Evolutionary conservation across 345 rosid species (phyloP), one percentile per base, ranked within the genome.

Genomic region (Erysimum cheiranthoides): DNA sequence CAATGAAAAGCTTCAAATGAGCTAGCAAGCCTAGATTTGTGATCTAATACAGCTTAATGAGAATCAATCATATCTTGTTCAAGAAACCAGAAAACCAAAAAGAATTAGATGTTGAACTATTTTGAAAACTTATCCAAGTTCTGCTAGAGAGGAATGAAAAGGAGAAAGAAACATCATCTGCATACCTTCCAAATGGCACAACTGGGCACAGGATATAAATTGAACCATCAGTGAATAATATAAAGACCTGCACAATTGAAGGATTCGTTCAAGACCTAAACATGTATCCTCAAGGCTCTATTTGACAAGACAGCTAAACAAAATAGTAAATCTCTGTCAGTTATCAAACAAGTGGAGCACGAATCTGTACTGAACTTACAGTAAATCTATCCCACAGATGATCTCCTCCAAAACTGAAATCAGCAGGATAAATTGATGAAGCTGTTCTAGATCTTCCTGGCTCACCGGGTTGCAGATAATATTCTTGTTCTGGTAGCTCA

Each of bases 311-410:
- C 16, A 56, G 14, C 63, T 54, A 42, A 25, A 60, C 46, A 27
- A 73, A 53, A 34, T 10, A 43, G 49, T 25, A 45, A 56, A 53
- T 49, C 32, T 39, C 40, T 3, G 43, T 16, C 27, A 17, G 64
- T 56, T 42, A 12, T 6, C 36, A 72, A 73, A 56, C 72, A 54
- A 34, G 38, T 34, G 21, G 38, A 56, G 21, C 51, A 46, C 66
- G 30, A 65, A 66, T 36, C 8, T 32, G 35, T 47, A 63, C 36
- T 43, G 69, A 76, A 88, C 97, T 93, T 87, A 96, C 98, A 73
- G 87, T 88, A 80, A 96, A 89, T 61, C 89, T 84, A 76, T 96
- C 97, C 99, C 99, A 93, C 80, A 96, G 76, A 84, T 91, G 99
- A 77, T 88, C 90, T 82, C 89, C 96, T 38, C 99, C 95, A 56